Evolutionary conservation across 352 stramenopile species (phyloP).

Genomic region (Phytophthora pisi): DNA sequence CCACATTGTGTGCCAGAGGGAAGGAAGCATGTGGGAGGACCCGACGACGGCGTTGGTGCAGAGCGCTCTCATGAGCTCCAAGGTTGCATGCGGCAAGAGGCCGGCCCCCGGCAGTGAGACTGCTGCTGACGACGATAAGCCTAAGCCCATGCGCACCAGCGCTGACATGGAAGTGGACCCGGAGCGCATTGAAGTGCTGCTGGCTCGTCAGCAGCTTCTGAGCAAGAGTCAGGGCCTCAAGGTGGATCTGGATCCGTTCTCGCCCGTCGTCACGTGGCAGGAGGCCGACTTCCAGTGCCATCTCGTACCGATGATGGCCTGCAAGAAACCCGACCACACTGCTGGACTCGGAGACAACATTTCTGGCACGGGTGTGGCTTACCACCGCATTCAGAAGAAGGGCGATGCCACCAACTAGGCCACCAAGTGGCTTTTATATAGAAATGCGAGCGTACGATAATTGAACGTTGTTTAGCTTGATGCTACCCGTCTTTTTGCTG

Average conservation of each 20-base stretch:
- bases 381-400: constrained; percentile 69
- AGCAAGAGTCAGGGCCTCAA: constrained; percentile 60
- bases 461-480: constrained; percentile 15
- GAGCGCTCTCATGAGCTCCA: constrained; percentile 83
- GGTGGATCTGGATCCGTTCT: constrained; percentile 71
- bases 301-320: constrained; percentile 82
- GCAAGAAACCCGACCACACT: constrained; percentile 83
- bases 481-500: neutral
- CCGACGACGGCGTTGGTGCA: constrained; percentile 75
- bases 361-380: constrained; percentile 82
- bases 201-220: constrained; percentile 59
- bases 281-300: constrained; percentile 80
- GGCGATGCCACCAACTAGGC: constrained; percentile 21
- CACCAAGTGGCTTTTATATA: constrained; percentile 22
- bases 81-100: constrained; percentile 76
- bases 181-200: constrained; percentile 70
- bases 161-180: constrained; percentile 75
- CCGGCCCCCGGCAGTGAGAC: constrained; percentile 31
- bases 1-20: constrained; percentile 83
- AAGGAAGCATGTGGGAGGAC: constrained; percentile 67
- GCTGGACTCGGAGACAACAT: constrained; percentile 88
- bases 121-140: constrained; percentile 15
- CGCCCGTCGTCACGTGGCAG: constrained; percentile 68
- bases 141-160: constrained; percentile 52
- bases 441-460: constrained; percentile 19